These are phyloP conservation scores for Xylaria sp. DNA, from an alignment of 2,329 filamentous ascomycete species.

Conservation along the genomic window DNA sequence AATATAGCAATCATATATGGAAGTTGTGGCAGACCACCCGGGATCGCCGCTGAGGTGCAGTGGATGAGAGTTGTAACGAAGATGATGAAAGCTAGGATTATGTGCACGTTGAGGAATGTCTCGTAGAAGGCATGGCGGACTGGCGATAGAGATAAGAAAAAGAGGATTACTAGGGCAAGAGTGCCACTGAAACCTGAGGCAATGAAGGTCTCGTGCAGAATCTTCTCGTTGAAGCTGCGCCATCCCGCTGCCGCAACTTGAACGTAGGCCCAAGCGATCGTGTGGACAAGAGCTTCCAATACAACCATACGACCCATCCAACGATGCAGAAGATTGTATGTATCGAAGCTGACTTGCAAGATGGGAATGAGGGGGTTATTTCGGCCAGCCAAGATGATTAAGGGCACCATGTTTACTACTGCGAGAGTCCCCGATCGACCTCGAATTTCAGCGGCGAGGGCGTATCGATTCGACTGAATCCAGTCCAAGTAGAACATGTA, in stretches of 20 bases:
- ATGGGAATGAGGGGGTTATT: slow-evolving; percentile 90
- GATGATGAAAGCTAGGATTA: slow-evolving; percentile 70
- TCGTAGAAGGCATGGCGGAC: slow-evolving; percentile 96
- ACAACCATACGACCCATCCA: slow-evolving; percentile 81
- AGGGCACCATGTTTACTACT: slow-evolving; percentile 88
- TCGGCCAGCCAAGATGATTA: slow-evolving; percentile 85
- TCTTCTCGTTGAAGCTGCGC: slow-evolving; percentile 58
- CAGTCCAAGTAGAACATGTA: slow-evolving; percentile 70
- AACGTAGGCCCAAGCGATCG: slow-evolving; percentile 75
- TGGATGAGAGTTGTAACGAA: slow-evolving; percentile 81
- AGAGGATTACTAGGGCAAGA: slow-evolving; percentile 66
- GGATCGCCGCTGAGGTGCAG: slow-evolving; percentile 67
- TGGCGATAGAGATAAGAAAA: slow-evolving; percentile 75
- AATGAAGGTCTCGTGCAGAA: slow-evolving; percentile 68
- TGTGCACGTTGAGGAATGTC: slow-evolving; percentile 89
- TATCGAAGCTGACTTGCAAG: slow-evolving; percentile 90
- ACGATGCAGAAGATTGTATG: slow-evolving; percentile 88
- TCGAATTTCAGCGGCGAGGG: slow-evolving; percentile 80
- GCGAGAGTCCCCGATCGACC: slow-evolving; percentile 85
- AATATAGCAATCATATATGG: slow-evolving; percentile 77
- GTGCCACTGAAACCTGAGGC: slow-evolving; percentile 66
- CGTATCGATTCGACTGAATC: slow-evolving; percentile 60
- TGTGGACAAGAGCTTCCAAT: slow-evolving; percentile 72
- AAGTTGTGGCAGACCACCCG: slow-evolving; percentile 72
- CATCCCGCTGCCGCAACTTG: slow-evolving; percentile 70